phyloP scores from a whole-genome alignment of 768 basidiomycete genomes.

The Termitomyces sp. region DNA sequence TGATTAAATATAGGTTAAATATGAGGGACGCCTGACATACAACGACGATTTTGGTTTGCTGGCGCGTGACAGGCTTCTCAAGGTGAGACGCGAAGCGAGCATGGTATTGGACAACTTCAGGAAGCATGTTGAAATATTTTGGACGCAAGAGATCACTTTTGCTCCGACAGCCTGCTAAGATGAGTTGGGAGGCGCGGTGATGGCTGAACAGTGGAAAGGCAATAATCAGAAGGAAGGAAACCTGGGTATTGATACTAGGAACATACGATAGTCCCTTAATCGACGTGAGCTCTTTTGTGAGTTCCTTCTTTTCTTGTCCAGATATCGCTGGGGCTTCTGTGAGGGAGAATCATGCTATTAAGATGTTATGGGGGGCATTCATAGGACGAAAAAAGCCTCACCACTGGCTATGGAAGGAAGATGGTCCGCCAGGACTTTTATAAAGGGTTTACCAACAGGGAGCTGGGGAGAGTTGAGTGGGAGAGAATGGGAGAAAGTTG shows the following conservation, averaged over 20 bases:
- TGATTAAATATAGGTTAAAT: not conserved
- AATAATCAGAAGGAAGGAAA: not conserved
- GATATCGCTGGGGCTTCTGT: not conserved
- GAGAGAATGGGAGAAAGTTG: not conserved
- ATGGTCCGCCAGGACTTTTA: not conserved
- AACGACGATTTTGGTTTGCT: slow-evolving; percentile 38
- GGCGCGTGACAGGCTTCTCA: slow-evolving; percentile 25
- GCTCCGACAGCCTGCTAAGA: slow-evolving; percentile 42
- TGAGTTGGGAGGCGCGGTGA: slow-evolving; percentile 33
- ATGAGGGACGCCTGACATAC: slow-evolving; percentile 20
- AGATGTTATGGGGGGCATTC: not conserved
- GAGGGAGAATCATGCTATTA: not conserved
- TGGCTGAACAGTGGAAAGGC: slow-evolving; percentile 19
- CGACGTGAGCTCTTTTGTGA: not conserved
- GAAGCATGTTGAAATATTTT: slow-evolving; percentile 32
- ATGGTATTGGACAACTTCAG: slow-evolving; percentile 28
- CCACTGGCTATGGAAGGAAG: not conserved
- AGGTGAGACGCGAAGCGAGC: slow-evolving; percentile 36
- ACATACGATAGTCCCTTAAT: not conserved
- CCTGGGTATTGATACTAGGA: not conserved
- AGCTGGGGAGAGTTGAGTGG: slow-evolving; percentile 22
- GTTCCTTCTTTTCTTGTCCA: not conserved
- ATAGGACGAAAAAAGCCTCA: not conserved
- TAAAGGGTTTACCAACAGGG: not conserved
- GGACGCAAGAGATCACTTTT: slow-evolving; percentile 35